Conservation (phyloP, 805 yeast species). For the Yarrowia hollandica region DNA sequence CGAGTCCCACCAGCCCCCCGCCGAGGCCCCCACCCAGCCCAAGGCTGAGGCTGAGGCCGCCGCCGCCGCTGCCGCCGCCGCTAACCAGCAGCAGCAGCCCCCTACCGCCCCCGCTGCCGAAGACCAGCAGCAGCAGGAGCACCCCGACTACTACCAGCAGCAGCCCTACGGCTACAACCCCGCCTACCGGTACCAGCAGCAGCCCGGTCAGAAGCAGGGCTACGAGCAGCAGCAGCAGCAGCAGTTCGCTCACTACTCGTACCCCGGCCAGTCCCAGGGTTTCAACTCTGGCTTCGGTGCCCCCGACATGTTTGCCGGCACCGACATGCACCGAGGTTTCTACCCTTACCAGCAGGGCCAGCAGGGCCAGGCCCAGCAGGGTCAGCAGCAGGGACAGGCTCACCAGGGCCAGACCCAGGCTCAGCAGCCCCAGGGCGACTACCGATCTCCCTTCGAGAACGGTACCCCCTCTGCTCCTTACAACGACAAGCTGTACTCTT, state of each 20-base stretch:
- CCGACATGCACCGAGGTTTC: conserved; percentile 26
- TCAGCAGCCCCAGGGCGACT: conserved; percentile 15
- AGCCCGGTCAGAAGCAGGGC: conserved; percentile 24
- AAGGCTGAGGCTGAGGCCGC: conserved; percentile 29
- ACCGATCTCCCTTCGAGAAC: conserved; percentile 29
- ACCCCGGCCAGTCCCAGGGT: conserved; percentile 29
- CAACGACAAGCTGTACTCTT: conserved; percentile 28
- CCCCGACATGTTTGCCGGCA: conserved; percentile 28
- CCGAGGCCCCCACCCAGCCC: conserved; percentile 29
- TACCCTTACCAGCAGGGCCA: conserved; percentile 29
- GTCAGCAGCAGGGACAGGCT: conserved; percentile 2
- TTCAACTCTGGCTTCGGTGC: conserved; percentile 22
- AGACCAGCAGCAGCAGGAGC: conserved; percentile 13
- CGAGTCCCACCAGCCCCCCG: conserved; percentile 28
- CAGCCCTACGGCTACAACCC: conserved; percentile 28
- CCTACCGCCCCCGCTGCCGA: conserved; percentile 7
- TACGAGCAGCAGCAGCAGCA: conserved; percentile 27
- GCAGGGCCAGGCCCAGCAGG: neutral
- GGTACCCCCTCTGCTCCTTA: conserved; percentile 21
- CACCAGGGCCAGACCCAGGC: no score
- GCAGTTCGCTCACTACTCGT: conserved; percentile 25
- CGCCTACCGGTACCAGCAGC: conserved; percentile 24
- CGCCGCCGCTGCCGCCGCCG: conserved; percentile 27
- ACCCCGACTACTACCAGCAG: conserved; percentile 29
- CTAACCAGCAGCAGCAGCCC: conserved; percentile 20